Conservation (phyloP, 1,139 yeast species). For the Pichia sp. region DNA sequence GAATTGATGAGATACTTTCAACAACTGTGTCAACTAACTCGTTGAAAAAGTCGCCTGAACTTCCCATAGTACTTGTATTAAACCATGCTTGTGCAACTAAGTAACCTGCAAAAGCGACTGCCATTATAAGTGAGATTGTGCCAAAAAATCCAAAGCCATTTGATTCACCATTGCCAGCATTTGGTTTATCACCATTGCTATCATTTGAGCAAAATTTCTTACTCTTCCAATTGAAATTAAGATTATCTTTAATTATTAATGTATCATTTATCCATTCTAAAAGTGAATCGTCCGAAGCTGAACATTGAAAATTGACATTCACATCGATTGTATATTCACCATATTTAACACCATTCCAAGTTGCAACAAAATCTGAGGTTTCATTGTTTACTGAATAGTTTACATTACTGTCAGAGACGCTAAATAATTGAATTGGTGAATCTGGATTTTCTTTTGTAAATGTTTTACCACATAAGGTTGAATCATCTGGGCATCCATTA, state of each 20-base stretch:
- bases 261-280: slow-evolving; percentile 32
- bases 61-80: slow-evolving; percentile 46
- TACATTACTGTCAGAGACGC: slow-evolving; percentile 38
- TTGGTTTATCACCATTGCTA: slow-evolving; percentile 22
- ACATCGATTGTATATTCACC: slow-evolving; percentile 55
- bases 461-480: slow-evolving; percentile 60
- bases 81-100: slow-evolving; percentile 79
- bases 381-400: slow-evolving; percentile 26
- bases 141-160: slow-evolving; percentile 70
- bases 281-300: slow-evolving; percentile 33
- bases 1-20: slow-evolving; percentile 56
- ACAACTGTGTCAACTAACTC: slow-evolving; percentile 70
- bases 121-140: slow-evolving; percentile 62
- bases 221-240: slow-evolving; percentile 8
- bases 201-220: slow-evolving; percentile 35
- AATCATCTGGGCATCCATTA: slow-evolving; percentile 55
- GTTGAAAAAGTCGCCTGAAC: slow-evolving; percentile 31
- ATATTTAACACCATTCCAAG: slow-evolving; percentile 60
- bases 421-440: slow-evolving; percentile 44
- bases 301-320: slow-evolving; percentile 41
- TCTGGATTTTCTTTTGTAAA: slow-evolving; percentile 44
- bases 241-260: slow-evolving; percentile 32
- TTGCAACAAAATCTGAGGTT: slow-evolving; percentile 32
- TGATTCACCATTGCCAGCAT: slow-evolving; percentile 23
- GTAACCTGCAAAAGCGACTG: slow-evolving; percentile 63